Evolutionary conservation across 805 yeast species (phyloP).

Genomic region (Wickerhamomyces canadensis): DNA sequence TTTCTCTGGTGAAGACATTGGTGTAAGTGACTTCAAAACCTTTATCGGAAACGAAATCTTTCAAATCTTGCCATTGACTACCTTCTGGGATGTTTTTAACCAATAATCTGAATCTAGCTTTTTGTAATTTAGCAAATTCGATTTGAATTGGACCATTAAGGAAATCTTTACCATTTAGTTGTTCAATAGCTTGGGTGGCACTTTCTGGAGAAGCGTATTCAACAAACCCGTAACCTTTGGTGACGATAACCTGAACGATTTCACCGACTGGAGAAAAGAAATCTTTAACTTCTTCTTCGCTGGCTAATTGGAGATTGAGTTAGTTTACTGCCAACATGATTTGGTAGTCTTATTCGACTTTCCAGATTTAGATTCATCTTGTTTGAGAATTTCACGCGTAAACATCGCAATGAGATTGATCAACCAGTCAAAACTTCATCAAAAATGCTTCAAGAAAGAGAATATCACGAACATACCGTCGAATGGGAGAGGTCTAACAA

Average conservation of each 20-base stretch:
- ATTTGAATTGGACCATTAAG: constrained; percentile 45
- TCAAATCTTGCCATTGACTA: constrained; percentile 82
- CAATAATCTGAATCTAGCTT: constrained; percentile 70
- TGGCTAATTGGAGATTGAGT: no score
- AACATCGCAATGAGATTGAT: no score
- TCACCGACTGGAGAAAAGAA: constrained; percentile 65
- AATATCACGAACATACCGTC: constrained; percentile 37
- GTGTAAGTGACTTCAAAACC: constrained; percentile 59
- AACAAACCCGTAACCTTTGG: constrained; percentile 86
- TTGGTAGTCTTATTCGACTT: no score
- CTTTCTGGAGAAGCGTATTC: constrained; percentile 72
- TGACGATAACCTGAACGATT: constrained; percentile 58
- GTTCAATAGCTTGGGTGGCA: constrained; percentile 71
- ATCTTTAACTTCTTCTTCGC: constrained; percentile 58
- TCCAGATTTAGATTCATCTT: no score
- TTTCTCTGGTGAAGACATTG: constrained; percentile 39
- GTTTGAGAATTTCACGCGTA: no score
- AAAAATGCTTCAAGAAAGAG: no score
- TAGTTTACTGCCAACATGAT: no score
- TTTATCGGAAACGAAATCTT: constrained; percentile 84
- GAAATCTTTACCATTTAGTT: constrained; percentile 66
- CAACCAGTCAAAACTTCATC: no score
- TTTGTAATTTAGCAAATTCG: constrained; percentile 35
- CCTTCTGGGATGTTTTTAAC: constrained; percentile 68
- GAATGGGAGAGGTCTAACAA: constrained; percentile 59